Evolutionary conservation across 2,329 filamentous ascomycete species (phyloP).

Genomic region (Aspergillus sp.): DNA sequence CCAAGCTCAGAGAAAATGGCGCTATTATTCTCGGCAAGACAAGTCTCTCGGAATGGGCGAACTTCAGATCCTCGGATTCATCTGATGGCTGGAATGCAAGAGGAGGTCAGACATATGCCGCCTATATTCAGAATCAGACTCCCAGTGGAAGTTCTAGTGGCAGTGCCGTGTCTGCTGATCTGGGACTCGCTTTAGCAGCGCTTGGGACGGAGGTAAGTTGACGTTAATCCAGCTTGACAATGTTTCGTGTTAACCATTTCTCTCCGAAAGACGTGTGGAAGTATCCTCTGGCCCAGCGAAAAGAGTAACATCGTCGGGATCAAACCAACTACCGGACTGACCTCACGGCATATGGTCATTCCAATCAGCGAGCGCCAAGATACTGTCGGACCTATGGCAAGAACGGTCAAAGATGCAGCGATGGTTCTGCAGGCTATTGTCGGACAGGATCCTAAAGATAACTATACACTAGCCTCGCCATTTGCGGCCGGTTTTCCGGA

Average conservation of each 20-base stretch:
- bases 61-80: slow-evolving; percentile 51
- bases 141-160: slow-evolving; percentile 58
- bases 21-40: slow-evolving; percentile 61
- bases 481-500: slow-evolving; percentile 46
- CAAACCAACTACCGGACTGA: slow-evolving; percentile 61
- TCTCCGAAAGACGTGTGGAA: slow-evolving; percentile 49
- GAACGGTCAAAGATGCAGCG: slow-evolving; percentile 54
- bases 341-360: slow-evolving; percentile 53
- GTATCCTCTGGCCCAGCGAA: slow-evolving; percentile 51
- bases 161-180: slow-evolving; percentile 52
- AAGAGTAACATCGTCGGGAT: slow-evolving; percentile 60
- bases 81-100: slow-evolving; percentile 58
- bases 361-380: slow-evolving; percentile 56
- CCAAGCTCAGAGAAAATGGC: slow-evolving; percentile 55
- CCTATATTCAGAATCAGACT: slow-evolving; percentile 57
- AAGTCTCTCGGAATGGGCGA: slow-evolving; percentile 60
- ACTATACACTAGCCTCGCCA: slow-evolving; percentile 55
- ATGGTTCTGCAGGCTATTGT: slow-evolving; percentile 54
- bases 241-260: too few relatives aligned
- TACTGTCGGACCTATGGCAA: slow-evolving; percentile 52
- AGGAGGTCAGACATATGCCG: slow-evolving; percentile 56
- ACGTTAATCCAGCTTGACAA: too few relatives aligned
- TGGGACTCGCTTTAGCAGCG: slow-evolving; percentile 54
- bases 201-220: slow-evolving; percentile 51
- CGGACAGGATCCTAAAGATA: slow-evolving; percentile 47